Evolutionary conservation across 768 basidiomycete genomes (phyloP).

Genomic region (Pleurotus sapidus): DNA sequence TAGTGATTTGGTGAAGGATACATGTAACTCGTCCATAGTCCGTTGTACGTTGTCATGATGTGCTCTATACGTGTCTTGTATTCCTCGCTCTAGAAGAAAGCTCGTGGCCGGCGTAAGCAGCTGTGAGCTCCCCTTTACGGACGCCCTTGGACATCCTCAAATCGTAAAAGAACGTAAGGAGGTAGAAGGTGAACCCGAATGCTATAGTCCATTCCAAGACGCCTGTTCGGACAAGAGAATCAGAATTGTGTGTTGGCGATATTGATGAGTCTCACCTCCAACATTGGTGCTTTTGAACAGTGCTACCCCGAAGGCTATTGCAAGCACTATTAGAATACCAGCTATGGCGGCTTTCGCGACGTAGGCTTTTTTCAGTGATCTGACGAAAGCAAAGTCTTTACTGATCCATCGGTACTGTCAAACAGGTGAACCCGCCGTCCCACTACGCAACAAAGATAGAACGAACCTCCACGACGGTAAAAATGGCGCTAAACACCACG

Average conservation of each 20-base stretch:
- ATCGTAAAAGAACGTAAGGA: slow-evolving; percentile 73
- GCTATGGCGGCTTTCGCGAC: slow-evolving; percentile 62
- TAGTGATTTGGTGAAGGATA: too few species aligned
- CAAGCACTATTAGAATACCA: slow-evolving; percentile 50
- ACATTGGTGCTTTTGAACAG: slow-evolving; percentile 42
- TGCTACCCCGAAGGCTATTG: slow-evolving; percentile 60
- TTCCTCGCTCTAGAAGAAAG: background rate
- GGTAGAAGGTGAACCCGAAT: slow-evolving; percentile 70
- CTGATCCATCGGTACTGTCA: slow-evolving; percentile 63
- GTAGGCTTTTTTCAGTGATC: slow-evolving; percentile 51
- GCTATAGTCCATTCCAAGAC: slow-evolving; percentile 74
- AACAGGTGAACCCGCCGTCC: background rate
- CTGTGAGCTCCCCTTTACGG: slow-evolving; percentile 39
- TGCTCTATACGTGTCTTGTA: slow-evolving; percentile 5
- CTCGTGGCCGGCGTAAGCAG: background rate
- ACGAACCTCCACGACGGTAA: slow-evolving; percentile 65
- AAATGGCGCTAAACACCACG: slow-evolving; percentile 69
- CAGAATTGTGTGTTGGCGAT: background rate
- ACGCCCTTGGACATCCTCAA: slow-evolving; percentile 58
- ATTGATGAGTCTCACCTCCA: slow-evolving; percentile 38
- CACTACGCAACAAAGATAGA: background rate
- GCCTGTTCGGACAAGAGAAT: slow-evolving; percentile 28
- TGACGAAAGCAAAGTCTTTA: slow-evolving; percentile 45
- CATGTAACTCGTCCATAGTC: too few species aligned
- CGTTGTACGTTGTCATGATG: too few species aligned